Base-by-base conservation (phyloP, 2,329 filamentous ascomycete species). In the Fusarium chlamydosporum region DNA sequence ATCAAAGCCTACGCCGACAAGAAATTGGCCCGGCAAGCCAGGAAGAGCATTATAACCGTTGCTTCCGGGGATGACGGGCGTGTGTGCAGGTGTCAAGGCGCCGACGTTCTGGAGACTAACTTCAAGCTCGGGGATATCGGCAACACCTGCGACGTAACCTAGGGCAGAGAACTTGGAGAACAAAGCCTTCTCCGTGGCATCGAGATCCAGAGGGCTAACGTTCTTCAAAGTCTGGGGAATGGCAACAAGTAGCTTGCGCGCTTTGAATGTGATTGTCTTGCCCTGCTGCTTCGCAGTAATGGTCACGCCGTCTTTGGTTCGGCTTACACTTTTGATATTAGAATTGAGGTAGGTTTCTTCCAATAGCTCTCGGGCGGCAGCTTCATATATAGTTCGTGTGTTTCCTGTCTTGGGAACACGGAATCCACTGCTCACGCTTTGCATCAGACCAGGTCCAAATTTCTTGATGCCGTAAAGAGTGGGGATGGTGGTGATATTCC, bases 391-490 rank as follows among this genome's bases (percentile, higher is more conserved):
- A 33, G 33, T 60, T 15, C 57, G 41, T 0, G 70, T 56, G n/a
- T 72, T 45, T 2, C 70, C 67, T 0, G 65, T 60, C 3, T 34
- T 42, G 5, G 65, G 11, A 15, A 69, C 43, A 6, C 64, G 18
- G 29, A 72, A 72, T 2, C 50, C 26, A 7, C 23, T 57, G 1
- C 7, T 37, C 1, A 69, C 11, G 16, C 67, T 61, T 27, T 58
- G 45, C 6, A 72, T 18, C 12, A 72, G 33, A 0, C 65, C 53
- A 2, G 70, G 58, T 0, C 70, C 70, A 7, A 72, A 61, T 6
- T 46, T 67, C 61, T 72, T 72, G 29, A 72, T 47, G 0, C 70
- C 70, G 7, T 73, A 72, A 0, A 73, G 40, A 10, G 71, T 18
- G 0, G 70, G 58, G 1, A 72, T 43, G 6, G 66, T 58, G 2